Percentiles rank a stretch among this genome's conserved stretches.
These are phyloP conservation scores for Aspergillus vadensis DNA, from an alignment of 2,329 filamentous ascomycete species.

Conservation along the genomic window DNA sequence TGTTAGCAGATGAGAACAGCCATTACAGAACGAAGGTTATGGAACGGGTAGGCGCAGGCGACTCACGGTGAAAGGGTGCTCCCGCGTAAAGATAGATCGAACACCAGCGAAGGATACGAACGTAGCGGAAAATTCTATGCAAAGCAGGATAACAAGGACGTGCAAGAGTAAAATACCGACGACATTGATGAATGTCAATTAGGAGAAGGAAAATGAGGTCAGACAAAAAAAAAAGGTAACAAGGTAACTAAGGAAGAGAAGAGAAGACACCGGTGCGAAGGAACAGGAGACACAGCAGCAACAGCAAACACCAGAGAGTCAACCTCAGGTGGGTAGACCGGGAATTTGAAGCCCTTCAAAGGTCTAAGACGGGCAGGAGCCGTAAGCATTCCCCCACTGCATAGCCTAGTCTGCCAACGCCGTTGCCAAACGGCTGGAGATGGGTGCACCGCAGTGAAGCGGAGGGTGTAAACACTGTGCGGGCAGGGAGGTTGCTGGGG, in stretches of 20 bases:
- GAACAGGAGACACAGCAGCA: constrained; percentile 13
- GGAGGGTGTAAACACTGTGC: constrained; percentile 38
- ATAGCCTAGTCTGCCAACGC: constrained; percentile 23
- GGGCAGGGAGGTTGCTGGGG: constrained; percentile 34
- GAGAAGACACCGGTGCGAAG: constrained; percentile 8
- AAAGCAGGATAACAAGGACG: constrained; percentile 6
- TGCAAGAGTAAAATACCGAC: constrained; percentile 13
- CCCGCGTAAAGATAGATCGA: constrained; percentile 13
- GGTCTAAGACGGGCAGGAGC: constrained; percentile 28
- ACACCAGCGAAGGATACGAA: constrained; percentile 6
- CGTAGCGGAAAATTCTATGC: constrained; percentile 4
- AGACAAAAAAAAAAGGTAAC: neutral
- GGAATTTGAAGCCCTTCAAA: constrained; percentile 33
- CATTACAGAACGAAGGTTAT: neutral
- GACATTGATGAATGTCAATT: constrained; percentile 16
- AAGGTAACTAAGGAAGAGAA: constrained; percentile 9
- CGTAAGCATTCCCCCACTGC: constrained; percentile 23
- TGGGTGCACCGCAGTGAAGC: constrained; percentile 23
- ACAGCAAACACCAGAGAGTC: constrained; percentile 12
- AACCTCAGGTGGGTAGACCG: constrained; percentile 24
- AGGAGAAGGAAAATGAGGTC: constrained; percentile 12
- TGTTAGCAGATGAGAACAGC: constrained; percentile 6
- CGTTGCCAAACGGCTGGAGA: constrained; percentile 27
- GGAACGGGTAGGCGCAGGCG: constrained; percentile 14
- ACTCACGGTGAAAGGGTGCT: constrained; percentile 20